These are phyloP conservation scores for Pseudopithomyces chartarum DNA, from an alignment of 2,329 filamentous ascomycete species.

Conservation along the genomic window DNA sequence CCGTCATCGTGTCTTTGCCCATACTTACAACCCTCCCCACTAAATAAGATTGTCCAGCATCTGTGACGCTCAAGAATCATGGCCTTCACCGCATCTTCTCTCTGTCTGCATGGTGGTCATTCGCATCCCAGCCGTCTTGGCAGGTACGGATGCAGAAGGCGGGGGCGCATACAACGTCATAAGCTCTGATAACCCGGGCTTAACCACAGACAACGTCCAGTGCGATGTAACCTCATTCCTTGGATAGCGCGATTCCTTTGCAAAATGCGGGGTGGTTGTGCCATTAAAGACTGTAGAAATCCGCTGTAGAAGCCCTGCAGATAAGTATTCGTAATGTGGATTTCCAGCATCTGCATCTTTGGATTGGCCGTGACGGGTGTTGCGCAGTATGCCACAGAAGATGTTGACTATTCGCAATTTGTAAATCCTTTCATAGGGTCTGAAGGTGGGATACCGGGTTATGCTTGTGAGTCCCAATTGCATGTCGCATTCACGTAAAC, in stretches of 20 bases:
- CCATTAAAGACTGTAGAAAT: neutral
- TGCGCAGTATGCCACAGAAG: slow-evolving; percentile 27
- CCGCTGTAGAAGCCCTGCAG: neutral
- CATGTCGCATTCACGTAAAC: neutral
- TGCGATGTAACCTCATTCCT: slow-evolving; percentile 29
- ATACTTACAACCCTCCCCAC: no score
- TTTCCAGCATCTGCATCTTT: neutral
- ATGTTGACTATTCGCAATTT: slow-evolving; percentile 37
- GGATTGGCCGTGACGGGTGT: slow-evolving; percentile 2
- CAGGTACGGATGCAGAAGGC: slow-evolving; percentile 21
- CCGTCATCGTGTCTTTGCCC: no score
- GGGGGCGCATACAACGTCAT: slow-evolving; percentile 24
- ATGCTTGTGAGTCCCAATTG: slow-evolving; percentile 29
- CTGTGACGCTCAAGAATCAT: no score
- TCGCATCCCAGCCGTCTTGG: slow-evolving; percentile 16
- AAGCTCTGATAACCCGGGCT: slow-evolving; percentile 1
- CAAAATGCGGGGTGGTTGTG: slow-evolving; percentile 20
- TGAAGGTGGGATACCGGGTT: slow-evolving; percentile 51
- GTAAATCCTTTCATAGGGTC: slow-evolving; percentile 56
- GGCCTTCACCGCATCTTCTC: no score
- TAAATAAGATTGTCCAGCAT: no score
- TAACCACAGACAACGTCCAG: slow-evolving; percentile 4
- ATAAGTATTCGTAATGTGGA: slow-evolving; percentile 9
- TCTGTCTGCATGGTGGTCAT: no score
- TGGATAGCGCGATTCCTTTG: slow-evolving; percentile 11